Percentiles rank a stretch among this genome's conserved stretches.
Conservation (phyloP, 805 yeast species). For the Candida ipomoeae region DNA sequence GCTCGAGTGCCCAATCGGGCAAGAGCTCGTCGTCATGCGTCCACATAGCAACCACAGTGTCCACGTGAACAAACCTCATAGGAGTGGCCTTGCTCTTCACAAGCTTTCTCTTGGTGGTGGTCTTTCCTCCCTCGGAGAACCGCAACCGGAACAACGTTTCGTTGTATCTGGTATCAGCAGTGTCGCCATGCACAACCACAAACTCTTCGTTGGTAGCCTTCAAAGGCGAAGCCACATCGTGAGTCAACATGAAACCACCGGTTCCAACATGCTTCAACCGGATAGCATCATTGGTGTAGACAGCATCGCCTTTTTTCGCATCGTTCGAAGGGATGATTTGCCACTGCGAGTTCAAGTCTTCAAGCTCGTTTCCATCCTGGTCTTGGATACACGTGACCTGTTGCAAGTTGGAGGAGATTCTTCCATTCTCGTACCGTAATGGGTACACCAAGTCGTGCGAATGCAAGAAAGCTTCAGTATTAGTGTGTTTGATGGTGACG, state of each 20-base stretch:
- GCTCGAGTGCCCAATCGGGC: conserved; percentile 94
- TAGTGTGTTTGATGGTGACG: conserved; percentile 75
- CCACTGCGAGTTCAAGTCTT: conserved; percentile 77
- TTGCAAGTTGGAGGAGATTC: conserved; percentile 91
- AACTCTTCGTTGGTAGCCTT: conserved; percentile 93
- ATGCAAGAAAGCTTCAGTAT: conserved; percentile 74
- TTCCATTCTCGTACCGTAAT: conserved; percentile 91
- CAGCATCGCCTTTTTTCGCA: conserved; percentile 24
- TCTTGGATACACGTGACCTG: conserved; percentile 74
- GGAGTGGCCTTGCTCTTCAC: conserved; percentile 68
- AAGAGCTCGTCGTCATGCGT: conserved; percentile 76
- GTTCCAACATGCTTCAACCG: conserved; percentile 82
- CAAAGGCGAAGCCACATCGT: conserved; percentile 94
- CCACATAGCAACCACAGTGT: conserved; percentile 91
- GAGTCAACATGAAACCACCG: conserved; percentile 75
- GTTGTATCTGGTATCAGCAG: conserved; percentile 52
- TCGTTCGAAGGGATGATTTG: conserved; percentile 64
- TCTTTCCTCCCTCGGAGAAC: conserved; percentile 33
- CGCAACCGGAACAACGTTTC: conserved; percentile 78
- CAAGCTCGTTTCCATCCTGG: conserved; percentile 26
- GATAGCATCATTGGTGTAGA: conserved; percentile 66
- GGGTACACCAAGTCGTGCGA: conserved; percentile 79
- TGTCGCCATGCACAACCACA: conserved; percentile 64
- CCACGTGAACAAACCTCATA: conserved; percentile 73
- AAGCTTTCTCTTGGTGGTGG: conserved; percentile 43